Evolutionary conservation across 2,329 filamentous ascomycete species (phyloP).

Genomic region (Talaromyces sp.): DNA sequence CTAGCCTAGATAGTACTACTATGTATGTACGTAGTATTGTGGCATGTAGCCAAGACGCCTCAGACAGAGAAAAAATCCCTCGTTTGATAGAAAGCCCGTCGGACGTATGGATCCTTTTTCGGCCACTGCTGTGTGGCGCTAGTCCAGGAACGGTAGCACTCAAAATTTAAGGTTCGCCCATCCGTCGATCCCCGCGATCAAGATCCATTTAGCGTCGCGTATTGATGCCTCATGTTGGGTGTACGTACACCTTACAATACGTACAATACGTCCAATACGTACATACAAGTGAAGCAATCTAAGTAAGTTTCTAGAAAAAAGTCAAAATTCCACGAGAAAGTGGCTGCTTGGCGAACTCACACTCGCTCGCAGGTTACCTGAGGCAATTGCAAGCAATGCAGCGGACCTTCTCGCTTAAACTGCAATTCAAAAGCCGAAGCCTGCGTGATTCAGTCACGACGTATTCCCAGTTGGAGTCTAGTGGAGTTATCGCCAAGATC

Average conservation of each 20-base stretch:
- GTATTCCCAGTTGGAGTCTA: background rate
- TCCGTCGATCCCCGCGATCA: background rate
- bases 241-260: background rate
- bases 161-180: background rate
- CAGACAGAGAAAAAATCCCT: background rate
- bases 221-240: background rate
- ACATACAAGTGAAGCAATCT: background rate
- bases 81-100: background rate
- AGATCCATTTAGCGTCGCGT: background rate
- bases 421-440: background rate
- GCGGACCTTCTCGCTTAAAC: background rate
- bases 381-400: background rate
- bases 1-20: background rate
- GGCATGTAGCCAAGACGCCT: background rate
- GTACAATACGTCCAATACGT: background rate
- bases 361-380: background rate
- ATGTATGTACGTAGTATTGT: too few relatives aligned
- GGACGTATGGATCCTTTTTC: background rate
- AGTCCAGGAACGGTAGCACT: background rate
- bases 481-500: background rate
- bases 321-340: background rate
- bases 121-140: background rate
- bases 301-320: background rate
- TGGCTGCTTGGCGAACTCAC: background rate
- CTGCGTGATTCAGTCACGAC: background rate